Percentiles rank a stretch among this genome's conserved stretches.
phyloP scores from a whole-genome alignment of 208 protist species.

The Naegleria gruberi region DNA sequence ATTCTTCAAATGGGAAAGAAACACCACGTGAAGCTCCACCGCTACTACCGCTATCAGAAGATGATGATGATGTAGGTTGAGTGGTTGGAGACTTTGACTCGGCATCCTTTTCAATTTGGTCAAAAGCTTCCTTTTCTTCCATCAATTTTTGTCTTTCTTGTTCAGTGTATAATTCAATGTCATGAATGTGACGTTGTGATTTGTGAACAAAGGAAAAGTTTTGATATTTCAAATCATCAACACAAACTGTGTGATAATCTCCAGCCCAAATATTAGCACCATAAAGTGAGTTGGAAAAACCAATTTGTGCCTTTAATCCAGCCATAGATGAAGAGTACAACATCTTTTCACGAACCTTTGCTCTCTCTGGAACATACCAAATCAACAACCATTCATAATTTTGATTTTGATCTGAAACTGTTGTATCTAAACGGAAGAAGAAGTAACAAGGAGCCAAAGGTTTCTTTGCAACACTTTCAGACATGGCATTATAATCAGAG shows the following conservation, averaged over 20 bases:
- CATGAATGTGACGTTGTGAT: not conserved
- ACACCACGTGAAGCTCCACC: conserved; percentile 34
- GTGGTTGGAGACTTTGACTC: not conserved
- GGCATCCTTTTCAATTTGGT: conserved; percentile 23
- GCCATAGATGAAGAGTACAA: conserved; percentile 32
- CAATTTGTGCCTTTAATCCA: conserved; percentile 33
- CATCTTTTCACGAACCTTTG: conserved; percentile 41
- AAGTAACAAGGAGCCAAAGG: not conserved
- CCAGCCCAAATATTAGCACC: not conserved
- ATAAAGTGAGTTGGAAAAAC: conserved; percentile 23
- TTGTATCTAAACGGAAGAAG: not conserved
- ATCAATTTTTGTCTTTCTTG: conserved; percentile 24
- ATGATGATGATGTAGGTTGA: conserved; percentile 4
- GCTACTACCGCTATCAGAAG: not conserved
- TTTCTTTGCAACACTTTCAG: not conserved
- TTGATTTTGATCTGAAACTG: not conserved
- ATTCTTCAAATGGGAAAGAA: conserved; percentile 28
- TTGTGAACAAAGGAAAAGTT: not conserved
- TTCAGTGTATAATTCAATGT: conserved; percentile 24
- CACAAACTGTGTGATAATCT: not conserved
- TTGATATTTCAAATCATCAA: not conserved
- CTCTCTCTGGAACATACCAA: conserved; percentile 37
- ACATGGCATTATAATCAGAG: not conserved
- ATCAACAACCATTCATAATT: conserved; percentile 35
- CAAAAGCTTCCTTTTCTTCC: conserved; percentile 30